Base-by-base conservation (phyloP, 225 moss, liverwort and hornwort species). In the Rhytidiadelphus loreus region DNA sequence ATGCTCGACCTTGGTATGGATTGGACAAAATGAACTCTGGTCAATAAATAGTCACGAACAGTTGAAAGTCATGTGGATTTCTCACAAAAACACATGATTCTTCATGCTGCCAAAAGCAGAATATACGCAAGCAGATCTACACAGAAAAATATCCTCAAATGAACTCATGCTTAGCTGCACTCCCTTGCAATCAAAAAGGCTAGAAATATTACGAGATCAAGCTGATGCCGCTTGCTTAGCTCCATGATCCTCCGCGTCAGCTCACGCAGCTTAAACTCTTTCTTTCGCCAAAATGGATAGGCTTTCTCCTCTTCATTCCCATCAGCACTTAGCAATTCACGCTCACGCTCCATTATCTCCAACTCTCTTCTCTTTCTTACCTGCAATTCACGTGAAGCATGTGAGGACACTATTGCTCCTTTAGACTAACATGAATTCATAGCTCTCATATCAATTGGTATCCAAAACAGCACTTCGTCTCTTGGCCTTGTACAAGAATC, bases 261-360 rank as follows among this genome's bases (percentile, higher is more conserved):
- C 63, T 95, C 93, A 87, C 98, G 97, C 87, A 93, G 86, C 37
- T 94, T 93, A 57, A 97, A 93, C 80, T 96, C 97, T 66, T 96
- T 96, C 91, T 96, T 98, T 86, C 96, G 94, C 98, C 98, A 98
- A 86, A 95, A 97, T n/a, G 98, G 98, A 92, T 90, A 98, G 26
- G 94, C 90, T 82, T 92, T 96, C 84, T 87, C 90, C 39, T 87
- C 89, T 86, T 90, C 87, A 53, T 80, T 75, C 44, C 88, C 88
- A 88, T 89, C 95, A 77, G 76, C 85, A 62, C 83, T 85, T 28
- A 79, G 87, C 77, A 88, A 77, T 82, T 94, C 95, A 81, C 94
- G 94, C 62, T 95, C 95, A 63, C 94, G 94, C 86, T 93, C 93
- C 82, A 96, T 90, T 81, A 95, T 94, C 89, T 95, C 93, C 92